A percentile compares a stretch with the other conserved stretches of the same genome.
Conservation (phyloP, 2,329 filamentous ascomycete genomes). For the Penicillium sp. region DNA sequence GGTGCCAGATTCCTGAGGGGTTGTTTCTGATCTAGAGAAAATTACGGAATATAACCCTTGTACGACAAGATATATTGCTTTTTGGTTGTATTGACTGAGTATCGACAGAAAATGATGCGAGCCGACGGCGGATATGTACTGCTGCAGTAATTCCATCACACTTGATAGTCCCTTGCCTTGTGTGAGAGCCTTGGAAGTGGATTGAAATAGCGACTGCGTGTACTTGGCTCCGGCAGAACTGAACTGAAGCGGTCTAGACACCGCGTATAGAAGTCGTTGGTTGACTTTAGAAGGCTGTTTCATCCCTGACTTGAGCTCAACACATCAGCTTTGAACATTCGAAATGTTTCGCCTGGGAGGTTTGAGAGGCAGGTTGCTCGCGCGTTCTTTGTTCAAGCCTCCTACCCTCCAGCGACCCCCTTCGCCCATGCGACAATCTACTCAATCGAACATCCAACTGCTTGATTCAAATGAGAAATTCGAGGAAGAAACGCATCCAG, state of each 20-base stretch:
- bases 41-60: conserved; percentile 15
- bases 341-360: neutral
- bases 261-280: too few species aligned
- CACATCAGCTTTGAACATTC: neutral
- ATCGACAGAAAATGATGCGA: too few species aligned
- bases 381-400: neutral
- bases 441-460: neutral
- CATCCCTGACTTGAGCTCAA: too few species aligned
- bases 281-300: too few species aligned
- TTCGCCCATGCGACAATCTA: neutral
- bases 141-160: too few species aligned
- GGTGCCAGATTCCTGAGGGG: conserved; percentile 16
- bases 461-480: neutral
- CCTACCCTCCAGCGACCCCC: neutral
- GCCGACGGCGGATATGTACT: too few species aligned
- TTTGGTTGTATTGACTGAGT: neutral
- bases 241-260: too few species aligned
- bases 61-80: conserved; percentile 16
- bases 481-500: neutral
- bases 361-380: neutral
- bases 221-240: too few species aligned
- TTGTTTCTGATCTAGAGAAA: conserved; percentile 23
- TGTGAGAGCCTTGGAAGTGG: too few species aligned
- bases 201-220: too few species aligned
- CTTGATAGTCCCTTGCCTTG: too few species aligned